Evolutionary conservation across 441 rosid genomes (phyloP).

Genomic region (Corymbia calophylla): DNA sequence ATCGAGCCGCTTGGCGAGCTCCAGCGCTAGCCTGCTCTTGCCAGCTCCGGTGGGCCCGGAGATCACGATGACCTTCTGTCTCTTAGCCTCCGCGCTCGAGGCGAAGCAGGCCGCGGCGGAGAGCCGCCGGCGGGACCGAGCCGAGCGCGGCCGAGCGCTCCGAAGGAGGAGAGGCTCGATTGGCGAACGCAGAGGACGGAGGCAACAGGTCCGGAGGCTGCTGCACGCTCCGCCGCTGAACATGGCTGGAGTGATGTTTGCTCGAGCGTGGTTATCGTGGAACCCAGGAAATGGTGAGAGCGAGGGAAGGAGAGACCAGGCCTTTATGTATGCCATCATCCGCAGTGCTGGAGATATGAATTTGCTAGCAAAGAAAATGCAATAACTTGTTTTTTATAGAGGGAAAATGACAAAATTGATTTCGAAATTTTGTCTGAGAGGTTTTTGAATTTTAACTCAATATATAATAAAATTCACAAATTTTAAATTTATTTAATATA

Average conservation of each 20-base stretch:
- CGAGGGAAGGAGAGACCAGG: neutral
- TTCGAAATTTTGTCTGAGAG: neutral
- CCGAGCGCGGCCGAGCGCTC: slow-evolving; percentile 6
- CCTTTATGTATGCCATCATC: neutral
- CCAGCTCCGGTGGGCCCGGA: slow-evolving; percentile 96
- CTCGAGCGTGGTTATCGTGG: neutral
- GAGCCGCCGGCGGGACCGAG: slow-evolving; percentile 25
- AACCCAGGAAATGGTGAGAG: neutral
- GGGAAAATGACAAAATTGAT: neutral
- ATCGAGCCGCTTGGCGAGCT: slow-evolving; percentile 80
- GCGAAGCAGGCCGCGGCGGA: slow-evolving; percentile 20
- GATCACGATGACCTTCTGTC: slow-evolving; percentile 59
- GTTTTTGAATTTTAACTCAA: too few relatives aligned
- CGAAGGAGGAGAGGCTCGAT: slow-evolving; percentile 19
- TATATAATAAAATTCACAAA: too few relatives aligned
- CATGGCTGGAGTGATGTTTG: neutral
- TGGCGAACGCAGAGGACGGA: neutral
- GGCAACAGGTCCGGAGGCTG: slow-evolving; percentile 32
- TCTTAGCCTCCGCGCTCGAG: slow-evolving; percentile 13
- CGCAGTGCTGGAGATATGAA: neutral
- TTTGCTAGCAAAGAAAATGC: neutral
- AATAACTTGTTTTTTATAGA: neutral
- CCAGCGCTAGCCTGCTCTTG: slow-evolving; percentile 74
- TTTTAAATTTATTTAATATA: neutral
- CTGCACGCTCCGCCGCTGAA: slow-evolving; percentile 26